Evolutionary conservation across 306 rosid genomes (phyloP), one percentile per base, ranked within the genome.

Genomic region (Canavalia gladiata): DNA sequence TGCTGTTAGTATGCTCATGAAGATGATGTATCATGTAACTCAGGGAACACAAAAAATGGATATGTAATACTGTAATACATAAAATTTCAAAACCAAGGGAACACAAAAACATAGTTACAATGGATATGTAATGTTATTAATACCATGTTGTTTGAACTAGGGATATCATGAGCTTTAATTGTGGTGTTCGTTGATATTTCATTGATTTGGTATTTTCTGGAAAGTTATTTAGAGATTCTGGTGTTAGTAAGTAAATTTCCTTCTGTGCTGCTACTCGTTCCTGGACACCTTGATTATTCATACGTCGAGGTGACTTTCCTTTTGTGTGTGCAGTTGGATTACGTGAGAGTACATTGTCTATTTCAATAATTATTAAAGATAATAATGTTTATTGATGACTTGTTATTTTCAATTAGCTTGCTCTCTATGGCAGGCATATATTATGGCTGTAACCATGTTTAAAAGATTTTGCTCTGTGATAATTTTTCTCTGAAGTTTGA

Each of bases 161-260:
- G 84, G 63, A 34, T 69, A 49, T 42, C 47, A 13, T 37, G 2
- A 42, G 65, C 59, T 30, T 34, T 59, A 2, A 8, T 41, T 69
- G 42, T 47, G 34, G 68, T 66, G 25, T 56, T 57, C 42, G 8
- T 59, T 45, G 28, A 68, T 41, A 39, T 59, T 64, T 51, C 41
- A n/a, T 11, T 37, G 71, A 50, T 72, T 72, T 67, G 41, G 34
- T 78, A 45, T 58, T 59, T 66, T 67, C 50, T 45, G 72, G 29
- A 46, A 49, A 52, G 4, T 71, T 78, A 51, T 57, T 18, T 72
- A 1, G 47, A 31, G 55, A 52, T 33, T 58, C 43, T 13, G 56
- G 55, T 43, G 18, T 64, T 49, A 41, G 30, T 65, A 64, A 71
- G 68, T 64, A 28, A 56, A 55, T 71, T 76, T 55, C 72, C 71